Evolutionary conservation across 257 asterid genomes (phyloP), one percentile per base, ranked within the genome.

Genomic region (Nicotiana attenuata): DNA sequence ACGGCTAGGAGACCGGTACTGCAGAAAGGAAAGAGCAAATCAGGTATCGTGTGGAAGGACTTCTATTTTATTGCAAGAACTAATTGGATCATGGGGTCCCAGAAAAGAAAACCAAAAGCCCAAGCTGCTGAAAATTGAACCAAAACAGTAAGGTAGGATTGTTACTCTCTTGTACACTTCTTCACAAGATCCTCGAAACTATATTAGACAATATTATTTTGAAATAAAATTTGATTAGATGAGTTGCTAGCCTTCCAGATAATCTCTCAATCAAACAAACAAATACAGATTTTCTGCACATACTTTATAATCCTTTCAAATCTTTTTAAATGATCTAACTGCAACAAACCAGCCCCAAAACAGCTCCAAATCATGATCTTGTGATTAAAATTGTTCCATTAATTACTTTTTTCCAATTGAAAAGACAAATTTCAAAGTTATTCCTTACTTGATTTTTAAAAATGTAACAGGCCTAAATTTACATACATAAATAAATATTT

Each of bases 1-100:
- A 96, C 99, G 69, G 92, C 88, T 50, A 89, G 88, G 85, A 96
- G 97, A 82, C 96, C 98, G 82, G 93, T 94, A 83, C 99, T 96
- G 90, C 71, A 79, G 79, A 78, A 83, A 31, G 81, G 73, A 73
- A 81, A 81, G 19, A 73, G 57, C 67, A 41, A 41, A 41, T 41
- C 50, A 78, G 35, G 35, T 20, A 78, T 59, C 56, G 35, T 35
- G 77, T 78, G 71, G 45, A 89, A 73, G 45, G 50, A 41, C 50
- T 52, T 66, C 47, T 53, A 65, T 22, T 71, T 71, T 45, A 71
- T 45, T 33, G 38, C 68, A 66, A 81, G 29, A 69, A 31, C 7
- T 28, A 24, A 15, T 64, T 45, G 78, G 57, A 68, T 60, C 81
- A 86, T 52, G 80, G 78, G 77, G 26, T 47, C 22, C 35, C 60